Percentiles rank a stretch among this genome's conserved stretches.
Evolutionary conservation across 257 asterid species (phyloP).

Genomic region (Solanum neorickii): DNA sequence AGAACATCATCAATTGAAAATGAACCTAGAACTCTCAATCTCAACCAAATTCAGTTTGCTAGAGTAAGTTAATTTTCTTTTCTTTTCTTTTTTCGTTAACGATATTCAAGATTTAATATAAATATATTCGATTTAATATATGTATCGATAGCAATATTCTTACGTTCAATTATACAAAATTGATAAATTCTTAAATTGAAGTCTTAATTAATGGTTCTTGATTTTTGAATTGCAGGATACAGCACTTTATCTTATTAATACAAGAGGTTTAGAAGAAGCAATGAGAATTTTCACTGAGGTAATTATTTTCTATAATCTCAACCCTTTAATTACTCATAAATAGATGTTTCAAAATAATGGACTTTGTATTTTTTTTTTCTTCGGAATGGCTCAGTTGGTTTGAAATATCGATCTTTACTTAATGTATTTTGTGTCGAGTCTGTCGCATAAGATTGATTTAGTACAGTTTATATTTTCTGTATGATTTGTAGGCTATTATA

Average conservation of each 20-base stretch:
- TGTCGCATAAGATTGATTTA: too few relatives aligned
- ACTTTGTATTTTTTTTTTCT: too few relatives aligned
- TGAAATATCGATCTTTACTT: too few relatives aligned
- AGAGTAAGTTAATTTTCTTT: background rate
- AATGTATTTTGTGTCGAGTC: accelerated
- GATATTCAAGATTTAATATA: background rate
- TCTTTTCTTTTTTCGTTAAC: background rate
- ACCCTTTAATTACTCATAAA: background rate
- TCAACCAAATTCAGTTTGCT: slow-evolving; percentile 18
- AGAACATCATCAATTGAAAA: slow-evolving; percentile 21
- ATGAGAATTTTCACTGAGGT: slow-evolving; percentile 42
- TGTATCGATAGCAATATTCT: background rate
- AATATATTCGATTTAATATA: background rate
- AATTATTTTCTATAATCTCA: background rate
- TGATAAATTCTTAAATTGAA: background rate
- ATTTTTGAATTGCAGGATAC: slow-evolving; percentile 20
- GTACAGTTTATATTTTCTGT: too few relatives aligned
- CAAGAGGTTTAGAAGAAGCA: slow-evolving; percentile 42
- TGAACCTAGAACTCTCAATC: slow-evolving; percentile 20
- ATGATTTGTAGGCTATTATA: too few relatives aligned
- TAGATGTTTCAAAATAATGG: background rate
- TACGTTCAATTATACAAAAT: background rate
- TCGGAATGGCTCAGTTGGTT: too few relatives aligned
- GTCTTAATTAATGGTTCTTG: background rate
- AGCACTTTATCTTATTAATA: slow-evolving; percentile 37